Conservation (phyloP, 257 asterid genomes). For the Primulina eburnea region DNA sequence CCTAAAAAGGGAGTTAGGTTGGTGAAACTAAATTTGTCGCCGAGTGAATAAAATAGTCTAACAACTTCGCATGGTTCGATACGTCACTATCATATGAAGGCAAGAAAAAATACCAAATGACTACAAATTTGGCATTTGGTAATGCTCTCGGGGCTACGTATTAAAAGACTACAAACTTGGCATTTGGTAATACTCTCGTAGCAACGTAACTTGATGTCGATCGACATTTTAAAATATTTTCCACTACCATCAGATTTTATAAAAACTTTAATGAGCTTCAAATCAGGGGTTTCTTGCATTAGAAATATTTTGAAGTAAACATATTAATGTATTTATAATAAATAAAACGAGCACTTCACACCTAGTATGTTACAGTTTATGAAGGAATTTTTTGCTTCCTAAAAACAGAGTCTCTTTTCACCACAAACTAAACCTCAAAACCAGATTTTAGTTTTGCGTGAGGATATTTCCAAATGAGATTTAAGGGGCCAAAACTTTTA, state of each 20-base stretch:
- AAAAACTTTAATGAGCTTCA: too few species aligned
- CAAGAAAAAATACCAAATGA: neutral
- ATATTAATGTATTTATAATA: neutral
- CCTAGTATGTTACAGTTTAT: neutral
- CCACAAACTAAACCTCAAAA: neutral
- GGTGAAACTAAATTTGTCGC: constrained; percentile 17
- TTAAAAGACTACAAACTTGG: too few species aligned
- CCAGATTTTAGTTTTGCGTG: neutral
- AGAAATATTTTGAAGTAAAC: neutral
- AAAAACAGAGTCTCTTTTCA: neutral
- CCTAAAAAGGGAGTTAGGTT: constrained; percentile 2
- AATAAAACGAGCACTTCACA: neutral
- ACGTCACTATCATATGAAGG: neutral
- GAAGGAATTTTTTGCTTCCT: neutral
- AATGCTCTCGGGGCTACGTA: too few species aligned
- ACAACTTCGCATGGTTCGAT: neutral
- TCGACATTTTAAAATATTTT: neutral
- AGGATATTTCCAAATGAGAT: neutral
- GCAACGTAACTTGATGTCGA: neutral
- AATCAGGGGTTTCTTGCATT: neutral
- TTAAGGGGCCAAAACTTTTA: neutral
- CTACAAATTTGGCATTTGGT: neutral
- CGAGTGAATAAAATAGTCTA: constrained; percentile 6
- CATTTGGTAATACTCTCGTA: too few species aligned
- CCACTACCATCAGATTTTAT: neutral